phyloP scores from a whole-genome alignment of 345 rosid species.

The Eucalyptus sp. region DNA sequence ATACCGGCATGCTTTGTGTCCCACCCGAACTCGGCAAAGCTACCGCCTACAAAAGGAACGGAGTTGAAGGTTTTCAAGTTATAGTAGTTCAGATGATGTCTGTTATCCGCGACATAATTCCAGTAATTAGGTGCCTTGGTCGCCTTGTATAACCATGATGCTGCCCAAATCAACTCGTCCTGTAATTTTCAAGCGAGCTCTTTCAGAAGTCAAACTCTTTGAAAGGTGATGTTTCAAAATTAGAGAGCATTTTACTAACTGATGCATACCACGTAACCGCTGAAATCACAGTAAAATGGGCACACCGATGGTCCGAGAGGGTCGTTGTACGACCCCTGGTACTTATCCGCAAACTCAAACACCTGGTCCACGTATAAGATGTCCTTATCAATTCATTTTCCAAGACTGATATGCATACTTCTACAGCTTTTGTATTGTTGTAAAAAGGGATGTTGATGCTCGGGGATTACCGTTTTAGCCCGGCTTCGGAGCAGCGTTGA shows the following conservation, averaged over 20 bases:
- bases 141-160: conserved; percentile 75
- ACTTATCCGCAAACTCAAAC: conserved; percentile 55
- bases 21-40: conserved; percentile 63
- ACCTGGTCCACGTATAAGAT: conserved; percentile 21
- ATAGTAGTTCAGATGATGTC: neutral
- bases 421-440: neutral
- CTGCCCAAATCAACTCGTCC: conserved; percentile 92
- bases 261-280: conserved; percentile 47
- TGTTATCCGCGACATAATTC: conserved; percentile 6
- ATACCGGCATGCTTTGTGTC: conserved; percentile 75
- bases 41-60: neutral
- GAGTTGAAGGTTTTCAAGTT: neutral
- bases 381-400: neutral
- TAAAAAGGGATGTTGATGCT: neutral
- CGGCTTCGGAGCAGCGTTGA: conserved; percentile 38
- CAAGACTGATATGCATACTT: neutral
- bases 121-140: conserved; percentile 36
- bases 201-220: neutral
- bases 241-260: neutral
- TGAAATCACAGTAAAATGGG: conserved; percentile 69
- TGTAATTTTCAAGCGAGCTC: neutral
- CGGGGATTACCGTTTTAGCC: conserved; percentile 25
- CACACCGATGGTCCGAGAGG: conserved; percentile 44
- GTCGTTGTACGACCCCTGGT: conserved; percentile 61
- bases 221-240: neutral